Conservation (phyloP, 257 asterid species). For the Pogostemon cablin region DNA sequence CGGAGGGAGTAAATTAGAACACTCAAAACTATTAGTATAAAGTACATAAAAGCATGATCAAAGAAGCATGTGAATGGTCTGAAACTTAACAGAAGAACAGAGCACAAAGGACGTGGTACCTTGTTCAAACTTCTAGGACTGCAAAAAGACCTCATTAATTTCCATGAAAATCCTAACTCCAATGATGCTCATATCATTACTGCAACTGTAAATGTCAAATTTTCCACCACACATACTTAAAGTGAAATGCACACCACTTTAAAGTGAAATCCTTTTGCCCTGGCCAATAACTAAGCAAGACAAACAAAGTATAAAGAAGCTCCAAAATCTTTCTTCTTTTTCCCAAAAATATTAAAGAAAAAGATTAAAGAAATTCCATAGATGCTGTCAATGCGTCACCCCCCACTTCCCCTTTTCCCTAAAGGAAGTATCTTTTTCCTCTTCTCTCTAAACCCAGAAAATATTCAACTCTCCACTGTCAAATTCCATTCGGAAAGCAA, state of each 20-base stretch:
- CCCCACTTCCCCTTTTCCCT: constrained; percentile 40
- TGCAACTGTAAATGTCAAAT: constrained; percentile 29
- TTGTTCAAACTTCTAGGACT: constrained; percentile 5
- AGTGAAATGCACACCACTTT: constrained; percentile 35
- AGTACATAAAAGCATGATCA: neutral
- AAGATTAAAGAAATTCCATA: neutral
- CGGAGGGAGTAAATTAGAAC: too few relatives aligned
- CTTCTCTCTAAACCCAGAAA: constrained; percentile 31
- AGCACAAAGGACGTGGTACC: neutral
- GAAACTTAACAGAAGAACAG: neutral
- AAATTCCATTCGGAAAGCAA: constrained; percentile 24
- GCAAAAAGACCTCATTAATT: neutral
- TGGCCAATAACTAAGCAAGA: constrained; percentile 43
- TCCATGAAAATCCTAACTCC: constrained; percentile 17
- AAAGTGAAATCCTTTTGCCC: constrained; percentile 37
- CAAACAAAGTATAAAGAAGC: constrained; percentile 40
- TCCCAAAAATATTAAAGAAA: constrained; percentile 11
- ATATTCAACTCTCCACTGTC: constrained; percentile 21
- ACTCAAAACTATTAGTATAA: neutral
- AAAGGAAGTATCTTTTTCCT: constrained; percentile 36
- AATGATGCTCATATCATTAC: constrained; percentile 42
- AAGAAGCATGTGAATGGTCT: constrained; percentile 13
- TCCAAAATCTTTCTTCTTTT: constrained; percentile 40
- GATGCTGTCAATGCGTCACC: constrained; percentile 51
- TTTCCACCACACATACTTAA: constrained; percentile 30